Conservation (phyloP, 768 basidiomycete species). For the Panus rudis region DNA sequence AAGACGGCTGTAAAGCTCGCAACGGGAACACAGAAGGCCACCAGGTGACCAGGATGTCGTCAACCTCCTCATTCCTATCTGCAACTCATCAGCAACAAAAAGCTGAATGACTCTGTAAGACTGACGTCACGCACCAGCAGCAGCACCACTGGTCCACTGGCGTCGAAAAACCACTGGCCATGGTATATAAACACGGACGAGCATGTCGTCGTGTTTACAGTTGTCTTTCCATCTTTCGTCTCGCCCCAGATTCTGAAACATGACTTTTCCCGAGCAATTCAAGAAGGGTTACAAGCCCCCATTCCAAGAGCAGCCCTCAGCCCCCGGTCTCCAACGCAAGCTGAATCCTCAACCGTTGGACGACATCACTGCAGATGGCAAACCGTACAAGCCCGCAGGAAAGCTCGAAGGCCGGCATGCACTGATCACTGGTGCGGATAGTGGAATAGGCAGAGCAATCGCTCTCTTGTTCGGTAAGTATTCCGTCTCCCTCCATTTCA, state of each 20-base stretch:
- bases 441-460: conserved; percentile 38
- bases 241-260: conserved; percentile 3
- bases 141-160: too few species aligned
- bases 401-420: conserved; percentile 42
- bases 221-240: background rate
- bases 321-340: conserved; percentile 25
- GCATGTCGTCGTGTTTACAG: too few species aligned
- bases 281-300: conserved; percentile 26
- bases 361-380: conserved; percentile 37
- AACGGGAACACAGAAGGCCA: too few species aligned
- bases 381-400: conserved; percentile 36
- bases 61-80: too few species aligned
- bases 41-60: too few species aligned
- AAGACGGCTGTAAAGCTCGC: too few species aligned
- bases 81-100: too few species aligned
- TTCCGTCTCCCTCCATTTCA: background rate
- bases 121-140: too few species aligned
- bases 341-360: conserved; percentile 30
- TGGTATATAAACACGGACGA: too few species aligned
- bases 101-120: too few species aligned
- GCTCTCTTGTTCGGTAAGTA: conserved; percentile 33
- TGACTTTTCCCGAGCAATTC: conserved; percentile 20
- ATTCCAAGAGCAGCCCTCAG: conserved; percentile 22
- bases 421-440: conserved; percentile 45
- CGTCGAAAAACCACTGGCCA: too few species aligned